Percentiles rank a stretch among this genome's conserved stretches.
Conservation (phyloP, 2,329 filamentous ascomycete genomes). For the Nectriaceae sp. region DNA sequence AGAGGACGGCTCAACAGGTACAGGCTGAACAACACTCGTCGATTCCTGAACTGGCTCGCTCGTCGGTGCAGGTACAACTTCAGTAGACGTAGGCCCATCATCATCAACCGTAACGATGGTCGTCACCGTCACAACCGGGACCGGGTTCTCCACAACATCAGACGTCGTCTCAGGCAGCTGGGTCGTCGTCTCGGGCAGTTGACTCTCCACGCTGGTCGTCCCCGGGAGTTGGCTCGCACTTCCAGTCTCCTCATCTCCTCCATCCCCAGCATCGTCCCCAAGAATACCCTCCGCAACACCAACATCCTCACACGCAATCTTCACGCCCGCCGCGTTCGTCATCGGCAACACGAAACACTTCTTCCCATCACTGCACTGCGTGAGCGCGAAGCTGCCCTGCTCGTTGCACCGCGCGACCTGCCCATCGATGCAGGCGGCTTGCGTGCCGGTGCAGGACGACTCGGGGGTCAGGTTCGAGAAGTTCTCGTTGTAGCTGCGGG, state of each 20-base stretch:
- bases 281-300: constrained; percentile 45
- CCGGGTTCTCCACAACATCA: constrained; percentile 5
- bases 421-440: constrained; percentile 56
- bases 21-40: constrained; percentile 8
- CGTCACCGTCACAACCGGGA: constrained; percentile 32
- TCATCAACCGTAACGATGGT: constrained; percentile 33
- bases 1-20: background rate
- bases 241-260: constrained; percentile 4
- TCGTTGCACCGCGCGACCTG: constrained; percentile 48
- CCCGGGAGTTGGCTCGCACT: constrained; percentile 13
- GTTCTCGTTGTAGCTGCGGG: constrained; percentile 48
- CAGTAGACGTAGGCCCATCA: constrained; percentile 12
- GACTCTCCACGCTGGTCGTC: constrained; percentile 9
- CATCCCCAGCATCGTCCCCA: constrained; percentile 27
- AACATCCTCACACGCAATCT: constrained; percentile 49
- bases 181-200: constrained; percentile 5
- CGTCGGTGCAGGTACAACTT: constrained; percentile 4
- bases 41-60: constrained; percentile 9
- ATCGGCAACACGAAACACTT: constrained; percentile 58
- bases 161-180: background rate
- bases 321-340: constrained; percentile 47
- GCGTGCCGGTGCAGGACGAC: constrained; percentile 47
- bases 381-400: constrained; percentile 44
- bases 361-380: constrained; percentile 32
- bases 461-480: constrained; percentile 46